Conservation (phyloP, 2,329 filamentous ascomycete genomes). For the Colletotrichum musicola region DNA sequence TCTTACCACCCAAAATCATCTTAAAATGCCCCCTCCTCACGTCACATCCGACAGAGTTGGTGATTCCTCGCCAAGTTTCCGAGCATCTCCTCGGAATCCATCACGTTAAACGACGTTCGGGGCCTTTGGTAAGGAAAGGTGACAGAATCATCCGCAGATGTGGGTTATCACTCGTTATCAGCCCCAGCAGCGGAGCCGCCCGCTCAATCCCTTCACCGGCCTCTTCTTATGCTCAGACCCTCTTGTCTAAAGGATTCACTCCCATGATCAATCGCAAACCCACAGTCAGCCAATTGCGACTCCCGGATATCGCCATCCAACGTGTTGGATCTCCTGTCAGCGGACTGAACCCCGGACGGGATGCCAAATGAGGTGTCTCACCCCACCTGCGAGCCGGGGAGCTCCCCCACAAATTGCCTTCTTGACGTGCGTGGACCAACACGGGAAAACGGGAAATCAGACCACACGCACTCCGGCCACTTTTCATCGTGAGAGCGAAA, state of each 20-base stretch:
- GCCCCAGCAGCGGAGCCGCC: not conserved
- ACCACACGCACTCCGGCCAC: not conserved
- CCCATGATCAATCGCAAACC: not conserved
- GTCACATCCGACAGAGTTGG: not conserved
- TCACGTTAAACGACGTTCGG: not conserved
- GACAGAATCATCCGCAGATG: not conserved
- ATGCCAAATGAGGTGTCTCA: slow-evolving; percentile 11
- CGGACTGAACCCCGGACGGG: slow-evolving; percentile 1
- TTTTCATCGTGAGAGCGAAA: not conserved
- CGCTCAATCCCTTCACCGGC: not conserved
- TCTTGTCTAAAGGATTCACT: not conserved
- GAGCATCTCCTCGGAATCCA: not conserved
- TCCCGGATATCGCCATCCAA: not conserved
- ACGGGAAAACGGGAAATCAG: slow-evolving; percentile 4
- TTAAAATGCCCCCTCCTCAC: no score
- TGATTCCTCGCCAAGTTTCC: not conserved
- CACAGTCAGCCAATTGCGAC: not conserved
- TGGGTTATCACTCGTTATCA: not conserved
- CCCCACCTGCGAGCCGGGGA: not conserved
- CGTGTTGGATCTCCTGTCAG: slow-evolving; percentile 4
- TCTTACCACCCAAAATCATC: no score
- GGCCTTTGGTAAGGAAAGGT: not conserved
- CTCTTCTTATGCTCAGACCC: not conserved
- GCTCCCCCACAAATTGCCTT: not conserved
- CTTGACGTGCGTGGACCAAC: slow-evolving; percentile 11